Evolutionary conservation across 1,139 yeast genomes (phyloP).

Genomic region (Ogataea hybrid): DNA sequence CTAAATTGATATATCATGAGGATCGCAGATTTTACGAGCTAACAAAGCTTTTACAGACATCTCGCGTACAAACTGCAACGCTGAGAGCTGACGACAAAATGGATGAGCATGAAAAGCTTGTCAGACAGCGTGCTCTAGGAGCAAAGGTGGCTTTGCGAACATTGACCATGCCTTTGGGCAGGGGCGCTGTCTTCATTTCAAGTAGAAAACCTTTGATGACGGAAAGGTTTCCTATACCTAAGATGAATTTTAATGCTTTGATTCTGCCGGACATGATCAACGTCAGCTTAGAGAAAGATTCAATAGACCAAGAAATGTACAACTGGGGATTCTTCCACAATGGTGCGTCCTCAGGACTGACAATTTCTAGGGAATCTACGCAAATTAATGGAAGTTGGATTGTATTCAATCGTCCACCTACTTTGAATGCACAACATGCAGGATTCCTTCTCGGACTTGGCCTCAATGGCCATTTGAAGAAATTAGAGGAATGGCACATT

Average conservation of each 20-base stretch:
- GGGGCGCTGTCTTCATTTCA: slow-evolving; percentile 70
- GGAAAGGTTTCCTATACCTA: slow-evolving; percentile 80
- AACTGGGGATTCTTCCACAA: slow-evolving; percentile 93
- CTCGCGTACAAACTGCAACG: slow-evolving; percentile 53
- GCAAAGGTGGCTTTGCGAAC: slow-evolving; percentile 68
- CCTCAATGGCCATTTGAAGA: slow-evolving; percentile 80
- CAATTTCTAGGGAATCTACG: slow-evolving; percentile 63
- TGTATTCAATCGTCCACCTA: slow-evolving; percentile 76
- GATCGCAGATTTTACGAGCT: slow-evolving; percentile 84
- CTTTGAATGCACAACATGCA: slow-evolving; percentile 79
- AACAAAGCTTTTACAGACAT: slow-evolving; percentile 66
- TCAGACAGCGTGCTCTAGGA: slow-evolving; percentile 63
- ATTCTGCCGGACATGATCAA: slow-evolving; percentile 68
- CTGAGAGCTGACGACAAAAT: slow-evolving; percentile 35
- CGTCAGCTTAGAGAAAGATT: slow-evolving; percentile 56
- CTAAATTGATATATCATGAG: slow-evolving; percentile 67
- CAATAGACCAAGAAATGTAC: slow-evolving; percentile 47
- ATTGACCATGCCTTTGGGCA: slow-evolving; percentile 71
- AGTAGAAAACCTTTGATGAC: slow-evolving; percentile 78
- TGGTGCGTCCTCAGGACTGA: slow-evolving; percentile 87
- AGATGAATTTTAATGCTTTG: slow-evolving; percentile 64
- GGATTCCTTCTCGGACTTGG: slow-evolving; percentile 95
- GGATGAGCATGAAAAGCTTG: slow-evolving; percentile 58
- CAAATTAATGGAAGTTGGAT: slow-evolving; percentile 93
- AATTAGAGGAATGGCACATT: slow-evolving; percentile 94